Base-by-base conservation (phyloP, 441 rosid species). In the Pelargonium citronellum region DNA sequence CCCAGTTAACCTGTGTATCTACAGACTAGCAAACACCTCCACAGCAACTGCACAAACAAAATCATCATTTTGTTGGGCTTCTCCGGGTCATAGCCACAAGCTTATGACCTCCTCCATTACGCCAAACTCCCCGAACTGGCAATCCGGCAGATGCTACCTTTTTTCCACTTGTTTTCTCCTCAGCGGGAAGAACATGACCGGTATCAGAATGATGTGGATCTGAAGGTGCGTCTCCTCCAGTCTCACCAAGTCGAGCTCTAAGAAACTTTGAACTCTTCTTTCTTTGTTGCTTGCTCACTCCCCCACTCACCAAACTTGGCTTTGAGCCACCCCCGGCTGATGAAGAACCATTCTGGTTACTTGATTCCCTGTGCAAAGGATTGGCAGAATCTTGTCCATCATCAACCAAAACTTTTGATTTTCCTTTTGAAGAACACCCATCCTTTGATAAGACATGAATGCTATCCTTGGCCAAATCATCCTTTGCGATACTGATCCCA, bases 101-200 rank as follows among this genome's bases (percentile, higher is more conserved):
- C 71, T 58, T 80, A 7, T 66, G 71, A 27, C 86, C 83, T 12
- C 84, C 80, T 0, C 86, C 83, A 17, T 75, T 81, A 24, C 11
- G 64, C 84, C 88, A 82, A 65, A 78, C 88, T 57, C 88, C 83
- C 12, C 49, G 73, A n/a, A 72, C 71, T 0, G 79, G 77, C 70
- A 68, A 49, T 53, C 53, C 61, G 24, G 37, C 71, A 7, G 73
- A 66, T 15, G 78, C 62, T 24, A 67, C 77, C 43, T 49, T 75
- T 11, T 63, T 69, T 66, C 72, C 64, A 57, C 46, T 41, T n/a
- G 73, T 19, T 70, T 68, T 77, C 49, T 70, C 72, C 69, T 73
- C 74, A n/a, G 30, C 63, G n/a, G 69, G 70, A 67, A 53, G 70
- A 69, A 16, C 80, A 9, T 62, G 70, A 65, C 49, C 73, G 0